These are phyloP conservation scores for Cryomyces minteri DNA, from an alignment of 495 filamentous ascomycete species.

Conservation along the genomic window DNA sequence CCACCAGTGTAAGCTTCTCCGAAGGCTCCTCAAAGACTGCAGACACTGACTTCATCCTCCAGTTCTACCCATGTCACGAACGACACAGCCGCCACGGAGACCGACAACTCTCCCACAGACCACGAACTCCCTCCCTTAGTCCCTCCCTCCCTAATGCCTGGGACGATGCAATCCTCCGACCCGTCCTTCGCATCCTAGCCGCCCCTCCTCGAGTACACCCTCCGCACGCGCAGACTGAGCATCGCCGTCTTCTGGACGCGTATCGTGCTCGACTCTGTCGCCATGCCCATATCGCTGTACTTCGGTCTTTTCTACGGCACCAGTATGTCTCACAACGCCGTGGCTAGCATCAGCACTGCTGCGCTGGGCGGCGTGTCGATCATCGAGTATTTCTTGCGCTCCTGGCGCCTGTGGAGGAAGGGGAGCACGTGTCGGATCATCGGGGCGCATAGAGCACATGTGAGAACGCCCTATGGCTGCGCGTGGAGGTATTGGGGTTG, in stretches of 20 bases:
- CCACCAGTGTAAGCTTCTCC: too few relatives aligned
- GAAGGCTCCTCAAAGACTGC: too few relatives aligned
- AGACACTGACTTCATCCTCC: too few relatives aligned
- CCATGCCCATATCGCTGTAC: slow-evolving; percentile 36
- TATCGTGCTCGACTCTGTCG: slow-evolving; percentile 33
- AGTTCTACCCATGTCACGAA: too few relatives aligned
- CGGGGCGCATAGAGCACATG: slow-evolving; percentile 30
- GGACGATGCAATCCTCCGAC: slow-evolving; percentile 4
- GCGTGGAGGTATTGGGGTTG: too few relatives aligned
- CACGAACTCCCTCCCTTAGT: too few relatives aligned
- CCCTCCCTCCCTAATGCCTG: too few relatives aligned
- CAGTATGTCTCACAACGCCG: slow-evolving; percentile 33
- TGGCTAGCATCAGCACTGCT: slow-evolving; percentile 40
- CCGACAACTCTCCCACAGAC: too few relatives aligned
- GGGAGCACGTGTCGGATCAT: slow-evolving; percentile 32
- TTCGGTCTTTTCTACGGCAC: slow-evolving; percentile 38
- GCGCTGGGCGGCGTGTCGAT: slow-evolving; percentile 38
- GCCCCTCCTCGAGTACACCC: slow-evolving; percentile 36
- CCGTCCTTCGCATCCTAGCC: slow-evolving; percentile 21
- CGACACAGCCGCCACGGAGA: not conserved
- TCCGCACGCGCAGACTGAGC: slow-evolving; percentile 32
- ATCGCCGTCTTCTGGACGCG: slow-evolving; percentile 41
- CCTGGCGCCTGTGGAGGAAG: slow-evolving; percentile 22
- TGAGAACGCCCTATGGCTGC: too few relatives aligned
- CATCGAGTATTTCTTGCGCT: slow-evolving; percentile 33